Conservation (phyloP, 768 basidiomycete species). For the Stropharia rugosoannulata region DNA sequence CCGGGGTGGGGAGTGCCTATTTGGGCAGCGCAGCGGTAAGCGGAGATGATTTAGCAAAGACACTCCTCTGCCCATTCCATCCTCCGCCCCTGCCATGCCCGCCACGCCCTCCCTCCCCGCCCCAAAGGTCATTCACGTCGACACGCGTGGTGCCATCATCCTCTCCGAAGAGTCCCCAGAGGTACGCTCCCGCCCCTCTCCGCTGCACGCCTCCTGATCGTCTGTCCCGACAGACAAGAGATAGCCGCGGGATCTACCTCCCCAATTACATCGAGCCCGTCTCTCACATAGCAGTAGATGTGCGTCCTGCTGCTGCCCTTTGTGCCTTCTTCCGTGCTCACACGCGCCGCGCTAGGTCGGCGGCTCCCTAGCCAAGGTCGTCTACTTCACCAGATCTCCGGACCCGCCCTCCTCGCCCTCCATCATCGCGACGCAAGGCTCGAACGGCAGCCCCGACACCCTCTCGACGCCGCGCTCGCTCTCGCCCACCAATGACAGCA, state of each 20-base stretch:
- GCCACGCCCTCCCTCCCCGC: constrained; percentile 68
- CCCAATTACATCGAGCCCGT: constrained; percentile 98
- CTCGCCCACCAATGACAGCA: constrained; percentile 38
- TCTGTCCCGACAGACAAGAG: constrained; percentile 61
- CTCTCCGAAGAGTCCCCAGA: constrained; percentile 93
- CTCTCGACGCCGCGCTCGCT: constrained; percentile 44
- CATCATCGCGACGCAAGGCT: constrained; percentile 57
- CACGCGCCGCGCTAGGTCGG: constrained; percentile 66
- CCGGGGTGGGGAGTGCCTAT: constrained; percentile 1
- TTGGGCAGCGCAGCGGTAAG: constrained; percentile 9
- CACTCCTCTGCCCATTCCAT: constrained; percentile 4
- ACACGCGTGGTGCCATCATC: constrained; percentile 92
- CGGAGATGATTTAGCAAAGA: background rate
- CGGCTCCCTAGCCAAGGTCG: constrained; percentile 95
- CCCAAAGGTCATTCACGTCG: constrained; percentile 88
- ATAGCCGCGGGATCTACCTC: constrained; percentile 95
- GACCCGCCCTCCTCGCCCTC: constrained; percentile 82
- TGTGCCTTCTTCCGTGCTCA: constrained; percentile 6
- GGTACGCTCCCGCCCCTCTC: constrained; percentile 43
- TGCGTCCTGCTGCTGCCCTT: constrained; percentile 41
- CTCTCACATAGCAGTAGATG: constrained; percentile 96
- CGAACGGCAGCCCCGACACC: constrained; percentile 41
- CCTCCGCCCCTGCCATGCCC: constrained; percentile 2
- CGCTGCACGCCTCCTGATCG: constrained; percentile 8
- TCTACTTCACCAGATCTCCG: constrained; percentile 95